Conservation (phyloP, 768 basidiomycete genomes). For the Dacryopinax spathularia region DNA sequence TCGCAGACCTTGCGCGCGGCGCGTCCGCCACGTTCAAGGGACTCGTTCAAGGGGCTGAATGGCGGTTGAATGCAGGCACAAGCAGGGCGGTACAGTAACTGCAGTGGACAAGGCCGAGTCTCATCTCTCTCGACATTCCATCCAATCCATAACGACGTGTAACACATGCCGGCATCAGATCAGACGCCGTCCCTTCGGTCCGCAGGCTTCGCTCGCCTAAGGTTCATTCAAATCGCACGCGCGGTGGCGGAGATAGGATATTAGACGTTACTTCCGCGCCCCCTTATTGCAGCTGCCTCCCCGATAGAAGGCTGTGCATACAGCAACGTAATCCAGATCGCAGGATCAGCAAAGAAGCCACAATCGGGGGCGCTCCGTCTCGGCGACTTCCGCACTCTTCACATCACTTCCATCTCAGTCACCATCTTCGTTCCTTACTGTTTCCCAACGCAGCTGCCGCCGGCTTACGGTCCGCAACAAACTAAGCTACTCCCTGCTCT, state of each 20-base stretch:
- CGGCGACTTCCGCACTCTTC: too few species aligned
- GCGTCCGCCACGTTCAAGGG: background rate
- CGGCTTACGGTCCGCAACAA: background rate
- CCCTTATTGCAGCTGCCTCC: background rate
- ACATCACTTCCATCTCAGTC: too few species aligned
- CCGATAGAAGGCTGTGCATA: constrained; percentile 2
- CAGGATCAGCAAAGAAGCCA: background rate
- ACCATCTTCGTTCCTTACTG: background rate
- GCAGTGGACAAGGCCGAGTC: too few species aligned
- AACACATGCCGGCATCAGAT: background rate
- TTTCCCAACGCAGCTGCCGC: background rate
- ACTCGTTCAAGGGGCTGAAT: background rate
- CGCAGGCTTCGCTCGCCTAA: too few species aligned
- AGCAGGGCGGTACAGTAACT: too few species aligned
- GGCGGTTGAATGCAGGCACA: background rate
- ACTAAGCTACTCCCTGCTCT: too few species aligned
- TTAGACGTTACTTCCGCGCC: too few species aligned
- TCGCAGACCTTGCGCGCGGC: background rate
- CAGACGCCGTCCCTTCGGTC: too few species aligned
- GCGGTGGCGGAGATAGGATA: constrained; percentile 2
- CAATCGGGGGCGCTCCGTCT: too few species aligned
- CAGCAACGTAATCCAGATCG: constrained; percentile 2
- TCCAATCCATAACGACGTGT: too few species aligned
- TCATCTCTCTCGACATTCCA: too few species aligned
- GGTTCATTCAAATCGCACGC: background rate